Conservation (phyloP, 352 stramenopile species). For the Globisporangium okanoganense region DNA sequence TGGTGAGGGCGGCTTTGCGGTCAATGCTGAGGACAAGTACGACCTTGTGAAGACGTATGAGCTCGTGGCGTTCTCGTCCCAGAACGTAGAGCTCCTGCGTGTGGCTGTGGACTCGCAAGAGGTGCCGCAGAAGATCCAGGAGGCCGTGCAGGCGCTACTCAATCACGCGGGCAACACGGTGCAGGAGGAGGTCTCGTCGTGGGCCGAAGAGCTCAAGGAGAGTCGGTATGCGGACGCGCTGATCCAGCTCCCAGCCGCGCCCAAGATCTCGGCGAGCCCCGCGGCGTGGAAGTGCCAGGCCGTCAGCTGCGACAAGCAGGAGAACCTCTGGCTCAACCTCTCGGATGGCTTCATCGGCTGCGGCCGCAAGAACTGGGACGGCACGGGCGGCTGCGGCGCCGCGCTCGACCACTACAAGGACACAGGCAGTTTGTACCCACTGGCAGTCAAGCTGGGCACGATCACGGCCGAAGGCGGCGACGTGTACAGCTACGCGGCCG, state of each 20-base stretch:
- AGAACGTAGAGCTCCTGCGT: conserved; percentile 26
- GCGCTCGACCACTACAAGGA: conserved; percentile 95
- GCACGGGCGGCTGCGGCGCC: conserved; percentile 93
- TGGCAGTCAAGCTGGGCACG: conserved; percentile 98
- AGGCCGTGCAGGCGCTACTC: conserved; percentile 59
- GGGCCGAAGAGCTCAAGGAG: conserved; percentile 76
- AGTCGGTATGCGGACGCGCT: conserved; percentile 79
- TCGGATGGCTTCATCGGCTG: conserved; percentile 88
- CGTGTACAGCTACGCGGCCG: conserved; percentile 97
- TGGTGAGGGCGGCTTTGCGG: conserved; percentile 92
- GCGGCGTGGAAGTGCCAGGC: conserved; percentile 86
- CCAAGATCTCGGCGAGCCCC: conserved; percentile 70
- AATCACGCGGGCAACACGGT: conserved; percentile 77
- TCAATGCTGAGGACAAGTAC: conserved; percentile 85
- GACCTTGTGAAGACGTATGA: conserved; percentile 76
- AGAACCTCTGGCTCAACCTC: conserved; percentile 99
- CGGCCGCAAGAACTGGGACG: conserved; percentile 94
- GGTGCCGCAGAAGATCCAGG: conserved; percentile 46
- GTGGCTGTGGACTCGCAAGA: conserved; percentile 28
- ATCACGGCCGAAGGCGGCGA: conserved; percentile 95
- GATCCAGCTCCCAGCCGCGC: conserved; percentile 51
- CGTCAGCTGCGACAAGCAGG: conserved; percentile 91
- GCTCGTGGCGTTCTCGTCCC: conserved; percentile 66
- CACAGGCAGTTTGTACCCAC: conserved; percentile 91
- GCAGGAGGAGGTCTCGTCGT: conserved; percentile 71